A percentile compares a stretch with the other conserved stretches of the same genome.
phyloP scores from a whole-genome alignment of 106 monocot genomes.

The Alisma plantagoaquatica region DNA sequence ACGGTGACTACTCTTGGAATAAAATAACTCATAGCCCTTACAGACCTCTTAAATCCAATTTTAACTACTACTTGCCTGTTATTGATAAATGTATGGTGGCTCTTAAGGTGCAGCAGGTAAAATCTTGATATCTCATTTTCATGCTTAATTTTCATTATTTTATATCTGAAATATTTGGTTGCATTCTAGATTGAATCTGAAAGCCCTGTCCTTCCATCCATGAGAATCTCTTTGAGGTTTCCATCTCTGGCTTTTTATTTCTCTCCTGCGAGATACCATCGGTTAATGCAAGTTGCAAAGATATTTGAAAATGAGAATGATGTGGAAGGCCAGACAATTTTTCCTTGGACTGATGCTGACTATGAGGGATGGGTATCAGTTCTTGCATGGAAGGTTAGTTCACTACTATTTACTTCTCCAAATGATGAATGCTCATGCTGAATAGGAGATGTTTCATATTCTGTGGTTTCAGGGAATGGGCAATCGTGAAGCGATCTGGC shows the following conservation, averaged over 20 bases:
- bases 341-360: slow-evolving; percentile 75
- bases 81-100: slow-evolving; percentile 84
- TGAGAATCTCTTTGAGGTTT: slow-evolving; percentile 64
- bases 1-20: slow-evolving; percentile 88
- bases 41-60: slow-evolving; percentile 1
- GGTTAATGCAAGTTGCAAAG: slow-evolving; percentile 80
- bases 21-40: slow-evolving; percentile 11
- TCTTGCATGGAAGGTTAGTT: slow-evolving; percentile 86
- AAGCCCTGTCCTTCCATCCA: slow-evolving; percentile 68
- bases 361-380: slow-evolving; percentile 87
- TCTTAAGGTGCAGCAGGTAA: slow-evolving; percentile 76
- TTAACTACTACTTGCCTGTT: slow-evolving; percentile 50
- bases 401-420: background rate
- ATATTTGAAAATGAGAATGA: slow-evolving; percentile 56
- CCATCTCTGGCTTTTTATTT: slow-evolving; percentile 91
- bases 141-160: background rate
- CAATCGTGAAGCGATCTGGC: slow-evolving; percentile 95
- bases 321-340: slow-evolving; percentile 16
- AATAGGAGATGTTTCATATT: slow-evolving; percentile 2
- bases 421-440: background rate
- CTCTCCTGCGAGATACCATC: slow-evolving; percentile 91
- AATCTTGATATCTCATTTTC: background rate
- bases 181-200: slow-evolving; percentile 55
- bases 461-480: slow-evolving; percentile 64
- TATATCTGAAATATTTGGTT: background rate